A percentile compares a stretch with the other conserved stretches of the same genome.
phyloP scores from a whole-genome alignment of 345 rosid species.

The Hypericum perforatum region DNA sequence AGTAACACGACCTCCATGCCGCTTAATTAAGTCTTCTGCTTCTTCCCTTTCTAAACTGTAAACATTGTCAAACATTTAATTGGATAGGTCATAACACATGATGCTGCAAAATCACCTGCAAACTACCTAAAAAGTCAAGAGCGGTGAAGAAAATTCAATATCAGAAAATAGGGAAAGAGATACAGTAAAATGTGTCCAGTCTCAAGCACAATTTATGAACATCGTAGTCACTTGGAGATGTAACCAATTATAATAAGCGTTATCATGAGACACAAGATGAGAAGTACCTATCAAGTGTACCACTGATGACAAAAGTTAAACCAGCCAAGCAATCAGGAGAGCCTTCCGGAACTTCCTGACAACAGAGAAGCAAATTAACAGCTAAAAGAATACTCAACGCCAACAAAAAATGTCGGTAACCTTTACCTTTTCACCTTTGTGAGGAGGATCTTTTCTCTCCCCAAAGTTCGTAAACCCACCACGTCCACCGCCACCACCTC shows the following conservation, averaged over 20 bases:
- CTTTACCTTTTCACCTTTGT: slow-evolving; percentile 95
- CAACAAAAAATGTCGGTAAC: neutral
- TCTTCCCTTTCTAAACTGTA: slow-evolving; percentile 96
- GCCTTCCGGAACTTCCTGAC: slow-evolving; percentile 99
- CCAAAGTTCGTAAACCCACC: slow-evolving; percentile 92
- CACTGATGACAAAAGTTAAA: slow-evolving; percentile 89
- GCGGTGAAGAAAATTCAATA: no score
- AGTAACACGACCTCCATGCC: slow-evolving; percentile 88
- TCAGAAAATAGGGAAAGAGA: no score
- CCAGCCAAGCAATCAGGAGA: slow-evolving; percentile 78
- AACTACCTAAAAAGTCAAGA: no score
- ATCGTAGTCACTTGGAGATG: no score
- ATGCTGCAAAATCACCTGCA: no score
- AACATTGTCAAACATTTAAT: slow-evolving; percentile 10
- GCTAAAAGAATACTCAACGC: neutral
- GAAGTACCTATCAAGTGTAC: slow-evolving; percentile 93
- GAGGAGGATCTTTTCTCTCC: slow-evolving; percentile 97
- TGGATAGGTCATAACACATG: no score
- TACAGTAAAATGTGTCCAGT: no score
- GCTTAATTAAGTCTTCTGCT: slow-evolving; percentile 92
- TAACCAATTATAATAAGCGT: no score
- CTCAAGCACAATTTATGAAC: no score
- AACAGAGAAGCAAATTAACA: slow-evolving; percentile 15
- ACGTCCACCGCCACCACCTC: slow-evolving; percentile 85
- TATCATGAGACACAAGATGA: slow-evolving; percentile 3